Evolutionary conservation across 805 yeast species (phyloP), one percentile per base, ranked within the genome.

Genomic region (Candida germanica): DNA sequence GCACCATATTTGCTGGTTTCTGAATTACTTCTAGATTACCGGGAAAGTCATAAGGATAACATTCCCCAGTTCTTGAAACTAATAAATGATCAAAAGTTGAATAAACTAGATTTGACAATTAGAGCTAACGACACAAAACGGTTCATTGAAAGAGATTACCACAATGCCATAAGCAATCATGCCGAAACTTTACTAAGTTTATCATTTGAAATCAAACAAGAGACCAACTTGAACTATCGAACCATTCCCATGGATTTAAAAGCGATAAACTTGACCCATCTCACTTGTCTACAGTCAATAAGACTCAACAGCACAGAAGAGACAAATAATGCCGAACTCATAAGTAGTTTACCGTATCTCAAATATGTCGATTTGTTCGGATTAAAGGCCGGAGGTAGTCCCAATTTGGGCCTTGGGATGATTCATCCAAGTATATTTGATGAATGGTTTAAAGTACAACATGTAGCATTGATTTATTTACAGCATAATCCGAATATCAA

Each of bases 361-460:
- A 34, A 45, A 12, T 58, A 51, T 21, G 48, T 77, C 6, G 73
- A 74, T 50, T 51, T 77, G 2, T 64, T 69, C 34, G 81, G 80
- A 0, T 49, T 68, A 13, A 64, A 68, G 16, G 70, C 80, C 0
- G 75, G 78, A 1, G 77, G 77, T 2, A 61, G 71, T 1, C 81
- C 79, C 14, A 71, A 74, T 43, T 52, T 71, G 61, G 82, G 80
- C 0, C 53, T 74, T 15, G 79, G 75, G 10, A 73, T 69, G 54
- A 58, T 64, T 2, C 75, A 75, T 47, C 77, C 77, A 8, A 73
- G 75, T 4, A 60, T 77, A 3, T 68, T 66, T 48, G 83, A 77
- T 49, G 73, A 71, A 40, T 77, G 82, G 82, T 64, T 65, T 41
- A 63, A 74, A 37, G 75, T 77, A 2, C 77, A 73, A 44, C 78